These are phyloP conservation scores for Suhomyces pyralidae DNA, from an alignment of 805 yeast genomes.

Conservation along the genomic window DNA sequence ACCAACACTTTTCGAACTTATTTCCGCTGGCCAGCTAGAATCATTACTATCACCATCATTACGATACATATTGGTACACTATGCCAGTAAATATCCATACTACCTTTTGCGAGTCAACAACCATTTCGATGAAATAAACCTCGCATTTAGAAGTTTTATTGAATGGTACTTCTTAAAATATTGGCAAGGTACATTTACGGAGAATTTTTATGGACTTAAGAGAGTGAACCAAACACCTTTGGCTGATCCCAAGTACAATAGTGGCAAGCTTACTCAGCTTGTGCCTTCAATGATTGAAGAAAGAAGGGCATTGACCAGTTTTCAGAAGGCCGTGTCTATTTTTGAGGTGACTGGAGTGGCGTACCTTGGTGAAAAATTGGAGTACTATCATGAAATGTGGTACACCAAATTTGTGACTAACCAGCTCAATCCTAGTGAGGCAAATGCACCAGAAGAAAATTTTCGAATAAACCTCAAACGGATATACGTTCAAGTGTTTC, in stretches of 20 bases:
- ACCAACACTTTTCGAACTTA: constrained; percentile 86
- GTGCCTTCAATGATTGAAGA: constrained; percentile 46
- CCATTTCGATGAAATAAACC: constrained; percentile 73
- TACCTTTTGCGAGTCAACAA: constrained; percentile 59
- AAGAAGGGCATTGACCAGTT: constrained; percentile 48
- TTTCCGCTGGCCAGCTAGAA: constrained; percentile 79
- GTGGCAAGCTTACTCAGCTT: constrained; percentile 32
- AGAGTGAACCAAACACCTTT: constrained; percentile 46
- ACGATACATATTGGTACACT: constrained; percentile 74
- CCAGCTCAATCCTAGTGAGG: constrained; percentile 28
- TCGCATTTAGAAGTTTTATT: constrained; percentile 55
- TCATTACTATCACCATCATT: constrained; percentile 76
- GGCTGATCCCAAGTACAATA: constrained; percentile 25
- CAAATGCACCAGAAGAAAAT: constrained; percentile 21
- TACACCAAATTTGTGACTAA: constrained; percentile 57
- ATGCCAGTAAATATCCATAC: constrained; percentile 75
- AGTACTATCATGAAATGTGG: constrained; percentile 58
- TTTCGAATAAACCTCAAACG: constrained; percentile 27
- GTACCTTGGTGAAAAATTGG: constrained; percentile 67
- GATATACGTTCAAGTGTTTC: constrained; percentile 59
- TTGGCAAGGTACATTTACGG: constrained; percentile 87
- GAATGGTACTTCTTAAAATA: constrained; percentile 67
- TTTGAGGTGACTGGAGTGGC: constrained; percentile 63
- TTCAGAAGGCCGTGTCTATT: constrained; percentile 56
- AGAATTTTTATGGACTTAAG: constrained; percentile 87